Conservation (phyloP, 2,329 filamentous ascomycete genomes). For the Domatiomyces globalis region DNA sequence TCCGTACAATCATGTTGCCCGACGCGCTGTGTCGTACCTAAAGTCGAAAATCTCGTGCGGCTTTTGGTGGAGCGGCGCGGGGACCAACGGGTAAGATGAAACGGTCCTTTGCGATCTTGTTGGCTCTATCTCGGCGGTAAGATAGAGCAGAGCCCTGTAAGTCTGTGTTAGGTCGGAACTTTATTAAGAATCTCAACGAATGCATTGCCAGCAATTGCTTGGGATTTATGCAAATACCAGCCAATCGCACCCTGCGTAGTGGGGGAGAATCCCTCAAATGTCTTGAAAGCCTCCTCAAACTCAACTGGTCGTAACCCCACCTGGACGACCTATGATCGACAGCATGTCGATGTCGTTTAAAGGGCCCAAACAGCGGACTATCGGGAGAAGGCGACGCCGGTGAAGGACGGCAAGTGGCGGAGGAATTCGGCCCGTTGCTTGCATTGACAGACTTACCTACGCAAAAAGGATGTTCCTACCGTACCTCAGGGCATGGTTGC, state of each 20-base stretch:
- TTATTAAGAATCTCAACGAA: background rate
- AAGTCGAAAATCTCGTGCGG: background rate
- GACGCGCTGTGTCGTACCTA: background rate
- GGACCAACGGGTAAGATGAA: slow-evolving; percentile 6
- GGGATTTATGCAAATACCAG: background rate
- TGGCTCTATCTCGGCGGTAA: slow-evolving; percentile 1
- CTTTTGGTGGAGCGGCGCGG: background rate
- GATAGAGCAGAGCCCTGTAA: slow-evolving; percentile 2
- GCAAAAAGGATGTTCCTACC: too few relatives aligned
- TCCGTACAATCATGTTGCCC: background rate
- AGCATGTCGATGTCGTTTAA: background rate
- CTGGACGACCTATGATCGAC: background rate
- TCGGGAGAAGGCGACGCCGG: background rate
- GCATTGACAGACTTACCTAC: too few relatives aligned
- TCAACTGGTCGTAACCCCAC: background rate
- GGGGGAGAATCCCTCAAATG: background rate
- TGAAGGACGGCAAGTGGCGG: background rate
- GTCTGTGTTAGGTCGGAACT: slow-evolving; percentile 1
- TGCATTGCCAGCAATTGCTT: background rate
- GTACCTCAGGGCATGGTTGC: too few relatives aligned
- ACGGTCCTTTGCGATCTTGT: slow-evolving; percentile 4
- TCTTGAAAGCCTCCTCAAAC: background rate
- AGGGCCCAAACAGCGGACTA: background rate
- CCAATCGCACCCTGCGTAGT: background rate
- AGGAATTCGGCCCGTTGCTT: too few relatives aligned